Evolutionary conservation across 805 yeast species (phyloP).

Genomic region (Metschnikowia dekortorum): DNA sequence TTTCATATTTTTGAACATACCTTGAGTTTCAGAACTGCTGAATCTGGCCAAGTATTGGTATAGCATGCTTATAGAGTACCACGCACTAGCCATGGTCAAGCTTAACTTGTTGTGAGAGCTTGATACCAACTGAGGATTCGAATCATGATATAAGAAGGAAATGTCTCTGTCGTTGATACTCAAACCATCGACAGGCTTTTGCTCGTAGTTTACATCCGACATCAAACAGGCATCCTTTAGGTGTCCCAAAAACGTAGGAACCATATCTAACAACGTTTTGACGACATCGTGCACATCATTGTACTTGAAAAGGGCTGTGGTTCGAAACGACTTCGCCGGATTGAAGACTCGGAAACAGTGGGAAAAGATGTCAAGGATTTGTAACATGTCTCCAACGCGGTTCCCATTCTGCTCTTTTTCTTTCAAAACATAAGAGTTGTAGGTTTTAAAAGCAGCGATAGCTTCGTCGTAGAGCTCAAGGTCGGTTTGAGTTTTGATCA

Average conservation of each 20-base stretch:
- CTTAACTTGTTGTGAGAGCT: neutral
- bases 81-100: slow-evolving; percentile 29
- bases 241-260: slow-evolving; percentile 21
- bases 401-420: slow-evolving; percentile 31
- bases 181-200: slow-evolving; percentile 7
- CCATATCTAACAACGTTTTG: slow-evolving; percentile 15
- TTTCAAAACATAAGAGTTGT: slow-evolving; percentile 27
- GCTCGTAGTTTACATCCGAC: slow-evolving; percentile 29
- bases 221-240: slow-evolving; percentile 20
- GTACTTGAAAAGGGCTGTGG: slow-evolving; percentile 23
- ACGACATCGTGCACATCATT: slow-evolving; percentile 21
- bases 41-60: slow-evolving; percentile 25
- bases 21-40: slow-evolving; percentile 21
- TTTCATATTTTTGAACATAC: slow-evolving; percentile 12
- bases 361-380: slow-evolving; percentile 31
- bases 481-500: slow-evolving; percentile 30
- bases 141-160: slow-evolving; percentile 33
- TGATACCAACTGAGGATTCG: slow-evolving; percentile 29
- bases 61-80: slow-evolving; percentile 35
- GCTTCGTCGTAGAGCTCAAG: slow-evolving; percentile 41
- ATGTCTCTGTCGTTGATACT: slow-evolving; percentile 16
- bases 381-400: slow-evolving; percentile 26
- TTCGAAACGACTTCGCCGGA: slow-evolving; percentile 28
- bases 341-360: slow-evolving; percentile 32
- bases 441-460: slow-evolving; percentile 38